phyloP scores from a whole-genome alignment of 306 rosid species.

The Canavalia ensiformis region DNA sequence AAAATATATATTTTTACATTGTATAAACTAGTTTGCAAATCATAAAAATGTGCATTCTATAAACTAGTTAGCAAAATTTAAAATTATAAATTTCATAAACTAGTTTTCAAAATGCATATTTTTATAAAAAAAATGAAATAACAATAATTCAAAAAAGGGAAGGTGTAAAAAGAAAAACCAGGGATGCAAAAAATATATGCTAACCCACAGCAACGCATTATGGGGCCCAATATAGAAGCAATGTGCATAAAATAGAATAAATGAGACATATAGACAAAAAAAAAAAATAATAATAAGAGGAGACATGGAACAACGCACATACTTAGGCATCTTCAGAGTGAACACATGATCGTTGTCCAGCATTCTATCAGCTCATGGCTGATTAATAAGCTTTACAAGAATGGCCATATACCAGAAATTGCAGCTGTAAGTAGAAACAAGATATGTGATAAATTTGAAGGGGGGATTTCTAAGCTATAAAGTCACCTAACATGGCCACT shows the following conservation, averaged over 20 bases:
- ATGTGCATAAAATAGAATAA: neutral
- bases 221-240: neutral
- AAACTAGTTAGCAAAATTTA: too few relatives aligned
- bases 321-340: constrained; percentile 34
- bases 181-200: too few relatives aligned
- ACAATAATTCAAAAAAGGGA: too few relatives aligned
- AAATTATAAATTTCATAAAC: too few relatives aligned
- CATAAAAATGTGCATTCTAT: too few relatives aligned
- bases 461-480: constrained; percentile 52
- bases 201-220: neutral
- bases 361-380: constrained; percentile 58
- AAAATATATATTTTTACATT: too few relatives aligned
- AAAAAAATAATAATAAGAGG: neutral
- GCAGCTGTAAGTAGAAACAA: constrained; percentile 54
- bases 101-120: too few relatives aligned
- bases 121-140: too few relatives aligned
- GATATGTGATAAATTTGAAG: constrained; percentile 38
- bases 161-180: too few relatives aligned
- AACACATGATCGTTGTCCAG: constrained; percentile 52
- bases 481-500: constrained; percentile 62
- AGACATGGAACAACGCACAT: neutral
- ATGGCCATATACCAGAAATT: constrained; percentile 62
- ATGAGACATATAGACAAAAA: too few relatives aligned
- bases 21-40: too few relatives aligned
- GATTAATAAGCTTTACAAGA: constrained; percentile 64